Evolutionary conservation across 2,329 filamentous ascomycete species (phyloP).

Genomic region (Delphinella strobiligena): DNA sequence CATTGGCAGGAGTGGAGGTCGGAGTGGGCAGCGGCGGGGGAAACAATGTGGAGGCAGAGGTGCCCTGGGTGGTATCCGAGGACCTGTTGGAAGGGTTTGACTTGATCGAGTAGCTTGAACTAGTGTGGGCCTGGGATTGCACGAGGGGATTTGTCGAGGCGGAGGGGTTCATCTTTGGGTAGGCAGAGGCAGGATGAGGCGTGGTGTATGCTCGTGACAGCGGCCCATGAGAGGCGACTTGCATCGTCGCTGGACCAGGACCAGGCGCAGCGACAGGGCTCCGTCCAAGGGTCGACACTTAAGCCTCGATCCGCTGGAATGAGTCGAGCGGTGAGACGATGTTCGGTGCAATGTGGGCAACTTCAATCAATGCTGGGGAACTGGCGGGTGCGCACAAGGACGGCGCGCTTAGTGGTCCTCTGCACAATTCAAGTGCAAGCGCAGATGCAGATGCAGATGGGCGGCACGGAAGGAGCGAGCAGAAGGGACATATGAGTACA

Average conservation of each 20-base stretch:
- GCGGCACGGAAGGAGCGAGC: no score
- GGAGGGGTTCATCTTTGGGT: conserved; percentile 2
- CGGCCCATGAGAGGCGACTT: conserved; percentile 18
- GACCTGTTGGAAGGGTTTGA: conserved; percentile 33
- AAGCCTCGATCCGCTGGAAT: no score
- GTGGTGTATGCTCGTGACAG: conserved; percentile 18
- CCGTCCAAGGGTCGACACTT: no score
- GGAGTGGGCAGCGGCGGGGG: conserved; percentile 19
- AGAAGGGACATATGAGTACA: no score
- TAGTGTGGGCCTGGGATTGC: conserved; percentile 32
- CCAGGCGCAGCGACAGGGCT: not conserved
- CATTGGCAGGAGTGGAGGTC: conserved; percentile 27
- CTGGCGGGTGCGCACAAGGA: not conserved
- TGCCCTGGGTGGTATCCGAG: conserved; percentile 36
- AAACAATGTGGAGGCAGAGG: conserved; percentile 33
- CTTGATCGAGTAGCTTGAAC: conserved; percentile 33
- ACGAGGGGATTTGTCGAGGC: conserved; percentile 25
- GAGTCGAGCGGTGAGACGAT: no score
- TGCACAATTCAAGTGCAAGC: not conserved
- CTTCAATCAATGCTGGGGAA: not conserved
- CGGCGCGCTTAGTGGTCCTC: not conserved
- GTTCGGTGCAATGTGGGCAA: no score
- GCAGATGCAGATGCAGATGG: no score
- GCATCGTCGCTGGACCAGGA: conserved; percentile 10
- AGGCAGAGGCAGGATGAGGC: conserved; percentile 15